Base-by-base conservation (phyloP, 768 basidiomycete genomes). In the Phanerochaete sordida region DNA sequence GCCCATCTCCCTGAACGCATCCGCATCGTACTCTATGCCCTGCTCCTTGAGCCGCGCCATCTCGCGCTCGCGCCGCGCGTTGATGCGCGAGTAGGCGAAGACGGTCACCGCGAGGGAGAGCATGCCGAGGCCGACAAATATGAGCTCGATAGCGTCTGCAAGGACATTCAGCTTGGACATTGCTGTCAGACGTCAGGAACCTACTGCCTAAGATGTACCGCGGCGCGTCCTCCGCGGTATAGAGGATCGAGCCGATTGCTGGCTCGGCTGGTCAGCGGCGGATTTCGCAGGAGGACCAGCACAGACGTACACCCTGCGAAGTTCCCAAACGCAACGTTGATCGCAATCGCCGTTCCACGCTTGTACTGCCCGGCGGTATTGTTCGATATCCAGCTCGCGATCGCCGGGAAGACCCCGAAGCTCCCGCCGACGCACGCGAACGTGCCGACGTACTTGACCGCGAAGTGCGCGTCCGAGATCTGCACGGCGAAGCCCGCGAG, bases 311-410 rank as follows among this genome's bases (percentile, higher is more conserved):
- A n/a, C 1, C 86, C 87, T 24, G 81, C 73, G 59, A 88, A 81
- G 66, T 88, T 87, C 0, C 85, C 87, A n/a, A 87, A 76, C 7
- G 84, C 83, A 23, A 88, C 84, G 19, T 88, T 83, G n/a, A 88
- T 52, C 0, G 85, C 86, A 79, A 90, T 83, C 3, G 83, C 86
- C 13, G 86, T 75, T 13, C 72, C 87, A 2, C 88, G 86, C 67
- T 89, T 90, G 68, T 85, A 88, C 60, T 87, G 85, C 0, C 88
- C 88, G 0, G 80, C 72, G 11, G 87, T 75, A 62, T 90, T 87
- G 65, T 85, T 87, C 26, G 82, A 82, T 4, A 85, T 71, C 87
- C 88, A 90, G 26, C 84, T 76, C 9, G 86, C 73, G 1, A 85
- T 67, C 11, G 83, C 86, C 12, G 89, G 86, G 63, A 85, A 78